Evolutionary conservation across 116 monocot species (phyloP), one percentile per base, ranked within the genome.

Genomic region (Phalaenopsis hybrid): DNA sequence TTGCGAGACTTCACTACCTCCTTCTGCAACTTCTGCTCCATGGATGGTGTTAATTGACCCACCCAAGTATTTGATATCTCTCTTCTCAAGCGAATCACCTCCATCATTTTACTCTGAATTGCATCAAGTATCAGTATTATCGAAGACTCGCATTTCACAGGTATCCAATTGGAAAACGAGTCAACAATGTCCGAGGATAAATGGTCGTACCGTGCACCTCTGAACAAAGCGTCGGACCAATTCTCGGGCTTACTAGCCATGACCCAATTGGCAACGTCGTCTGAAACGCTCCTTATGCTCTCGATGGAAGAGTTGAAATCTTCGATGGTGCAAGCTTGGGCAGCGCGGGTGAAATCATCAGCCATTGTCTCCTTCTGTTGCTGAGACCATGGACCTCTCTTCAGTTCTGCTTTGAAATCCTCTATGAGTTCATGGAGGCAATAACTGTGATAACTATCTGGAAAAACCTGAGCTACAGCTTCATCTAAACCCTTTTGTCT

Each of bases 401-500:
- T 86, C 63, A 86, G 18, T 46, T 86, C 86, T 31, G 15, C 58
- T 76, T 86, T 86, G 31, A 86, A 86, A 43, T 86, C 86, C 61
- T 86, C 86, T 63, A 86, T 79, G 74, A 86, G 82, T 23, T 86
- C 79, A 50, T 50, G 74, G 41, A 86, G 25, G 31, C 79, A 86
- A 23, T 82, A 86, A 20, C 81, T 73, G 34, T 86, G 86, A 75
- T 79, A 57, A 76, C 82, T 79, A 79, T 82, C 86, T 15, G 74
- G 79, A 33, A 86, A 86, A 3, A 86, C 86, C 57, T 82, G 55
- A 45, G 86, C 51, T 11, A 86, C 82, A 31, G 86, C 82, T 61
- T 72, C 81, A 76, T 86, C 86, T 37, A 86, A 75, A 9, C 86
- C 86, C 73, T 86, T 86, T 31, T 86, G 86, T 52, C 86, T 79